Base-by-base conservation (phyloP, 148 eudicot species). In the Limonium bicolor region DNA sequence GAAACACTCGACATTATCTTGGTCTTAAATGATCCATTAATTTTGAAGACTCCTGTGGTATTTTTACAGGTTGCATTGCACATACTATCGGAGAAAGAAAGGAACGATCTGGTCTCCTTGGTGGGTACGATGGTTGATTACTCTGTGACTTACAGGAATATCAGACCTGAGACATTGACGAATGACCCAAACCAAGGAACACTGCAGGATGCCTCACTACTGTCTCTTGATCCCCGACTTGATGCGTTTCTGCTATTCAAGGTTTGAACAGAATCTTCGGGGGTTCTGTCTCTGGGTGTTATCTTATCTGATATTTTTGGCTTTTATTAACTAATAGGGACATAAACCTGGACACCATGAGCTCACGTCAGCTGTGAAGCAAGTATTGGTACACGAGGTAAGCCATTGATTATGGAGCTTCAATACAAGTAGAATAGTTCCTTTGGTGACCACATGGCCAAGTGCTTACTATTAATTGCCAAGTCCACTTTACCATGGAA, bases 301-400 rank as follows among this genome's bases (percentile, higher is more conserved):
- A 29, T 36, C 18, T 41, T 34, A 16, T 30, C 55, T 68, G 18
- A 60, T 19, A 5, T 15, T 33, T 28, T 26, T 7, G 34, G 27
- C 34, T 20, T 4, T 20, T 17, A 46, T 43, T 59, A 41, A 36
- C 45, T 39, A 64, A 54, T 69, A 92, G 99, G 99, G 65, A 23
- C 73, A 76, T 65, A 63, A 42, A 37, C 66, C 85, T 24, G 48
- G 63, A 39, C 76, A 76, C 62, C 50, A 46, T 61, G 82, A 67
- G 67, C 85, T 92, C 51, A 68, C 78, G 35, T 59, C 72, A 31
- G 80, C 86, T 20, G 66, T 92, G 69, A 92, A 81, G 80, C 85
- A 81, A 70, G 71, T 92, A 34, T 58, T 92, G 55, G 51, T 64
- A 49, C 87, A 92, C 63, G 99, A 92, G 94, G 99, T 78, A 71